Evolutionary conservation across 2,329 filamentous ascomycete genomes (phyloP).

Genomic region (Calonectria multiphialidica): DNA sequence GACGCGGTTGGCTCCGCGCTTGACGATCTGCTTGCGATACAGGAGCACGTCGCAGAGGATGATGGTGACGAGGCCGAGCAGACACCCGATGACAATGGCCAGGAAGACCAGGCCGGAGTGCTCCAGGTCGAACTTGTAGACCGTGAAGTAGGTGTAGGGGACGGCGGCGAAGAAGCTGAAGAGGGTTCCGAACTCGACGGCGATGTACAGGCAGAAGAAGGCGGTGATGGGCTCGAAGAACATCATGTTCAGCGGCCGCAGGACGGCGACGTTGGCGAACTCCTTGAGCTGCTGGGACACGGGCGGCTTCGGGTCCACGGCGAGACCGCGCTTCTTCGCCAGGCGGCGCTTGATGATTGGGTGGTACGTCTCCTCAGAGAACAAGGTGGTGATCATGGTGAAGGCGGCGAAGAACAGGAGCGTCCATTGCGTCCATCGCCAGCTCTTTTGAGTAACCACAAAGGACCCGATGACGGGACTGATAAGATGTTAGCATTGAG

Average conservation of each 20-base stretch:
- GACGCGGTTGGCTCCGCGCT: conserved; percentile 49
- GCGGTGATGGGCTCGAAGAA: conserved; percentile 73
- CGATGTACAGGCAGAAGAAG: conserved; percentile 63
- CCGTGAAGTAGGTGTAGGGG: conserved; percentile 59
- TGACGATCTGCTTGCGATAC: conserved; percentile 53
- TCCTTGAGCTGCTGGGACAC: conserved; percentile 38
- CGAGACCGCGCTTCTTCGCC: conserved; percentile 50
- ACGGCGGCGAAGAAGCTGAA: conserved; percentile 66
- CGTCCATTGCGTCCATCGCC: conserved; percentile 68
- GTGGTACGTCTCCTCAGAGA: conserved; percentile 69
- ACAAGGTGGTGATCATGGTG: conserved; percentile 49
- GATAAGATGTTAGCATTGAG: conserved; percentile 23
- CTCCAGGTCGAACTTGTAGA: conserved; percentile 59
- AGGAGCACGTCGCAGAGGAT: conserved; percentile 55
- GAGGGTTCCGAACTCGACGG: conserved; percentile 64
- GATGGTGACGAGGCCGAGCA: conserved; percentile 57
- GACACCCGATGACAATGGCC: conserved; percentile 58
- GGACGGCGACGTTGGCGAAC: conserved; percentile 57
- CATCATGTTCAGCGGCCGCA: conserved; percentile 69
- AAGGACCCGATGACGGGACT: conserved; percentile 64
- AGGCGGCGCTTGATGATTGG: conserved; percentile 59
- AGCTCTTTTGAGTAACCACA: conserved; percentile 57
- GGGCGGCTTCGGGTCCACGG: conserved; percentile 40
- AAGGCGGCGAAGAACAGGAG: conserved; percentile 59
- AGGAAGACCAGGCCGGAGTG: conserved; percentile 60